Conservation (phyloP, 1,139 yeast genomes). For the Casaregolazyma lundiana region DNA sequence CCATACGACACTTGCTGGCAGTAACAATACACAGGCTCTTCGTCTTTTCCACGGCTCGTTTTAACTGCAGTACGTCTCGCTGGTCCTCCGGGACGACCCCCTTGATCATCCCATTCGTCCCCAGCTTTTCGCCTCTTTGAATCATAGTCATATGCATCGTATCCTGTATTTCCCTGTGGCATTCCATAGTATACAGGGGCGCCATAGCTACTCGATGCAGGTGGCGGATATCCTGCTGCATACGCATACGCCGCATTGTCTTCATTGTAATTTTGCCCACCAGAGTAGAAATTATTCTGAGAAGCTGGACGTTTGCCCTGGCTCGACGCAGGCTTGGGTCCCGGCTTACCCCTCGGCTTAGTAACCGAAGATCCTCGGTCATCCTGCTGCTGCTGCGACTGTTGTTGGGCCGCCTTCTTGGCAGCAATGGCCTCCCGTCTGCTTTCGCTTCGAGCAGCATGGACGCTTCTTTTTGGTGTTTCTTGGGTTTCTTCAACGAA, state of each 20-base stretch:
- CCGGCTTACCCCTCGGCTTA: conserved; percentile 9
- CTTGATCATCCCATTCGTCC: conserved; percentile 11
- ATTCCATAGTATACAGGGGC: conserved; percentile 4
- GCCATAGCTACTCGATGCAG: neutral
- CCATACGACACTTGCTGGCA: conserved; percentile 97
- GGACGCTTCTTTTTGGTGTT: conserved; percentile 35
- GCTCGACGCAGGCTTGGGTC: conserved; percentile 5
- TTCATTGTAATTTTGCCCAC: neutral
- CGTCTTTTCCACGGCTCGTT: conserved; percentile 17
- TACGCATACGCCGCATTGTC: conserved; percentile 4
- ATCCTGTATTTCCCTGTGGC: conserved; percentile 11
- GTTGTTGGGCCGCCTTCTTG: conserved; percentile 48
- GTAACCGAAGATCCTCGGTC: conserved; percentile 14
- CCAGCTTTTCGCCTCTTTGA: conserved; percentile 7
- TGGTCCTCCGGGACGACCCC: conserved; percentile 20
- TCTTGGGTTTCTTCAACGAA: conserved; percentile 33
- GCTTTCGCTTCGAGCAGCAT: conserved; percentile 49
- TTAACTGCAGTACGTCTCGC: conserved; percentile 15
- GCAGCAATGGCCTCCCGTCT: conserved; percentile 93
- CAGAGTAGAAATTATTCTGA: neutral
- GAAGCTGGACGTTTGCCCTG: conserved; percentile 7
- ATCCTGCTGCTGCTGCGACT: conserved; percentile 14
- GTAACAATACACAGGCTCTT: conserved; percentile 87
- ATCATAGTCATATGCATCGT: conserved; percentile 8
- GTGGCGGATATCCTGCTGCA: conserved; percentile 4